A percentile compares a stretch with the other conserved stretches of the same genome.
Conservation (phyloP, 2,329 filamentous ascomycete species). For the Ophiosphaerella narmari region DNA sequence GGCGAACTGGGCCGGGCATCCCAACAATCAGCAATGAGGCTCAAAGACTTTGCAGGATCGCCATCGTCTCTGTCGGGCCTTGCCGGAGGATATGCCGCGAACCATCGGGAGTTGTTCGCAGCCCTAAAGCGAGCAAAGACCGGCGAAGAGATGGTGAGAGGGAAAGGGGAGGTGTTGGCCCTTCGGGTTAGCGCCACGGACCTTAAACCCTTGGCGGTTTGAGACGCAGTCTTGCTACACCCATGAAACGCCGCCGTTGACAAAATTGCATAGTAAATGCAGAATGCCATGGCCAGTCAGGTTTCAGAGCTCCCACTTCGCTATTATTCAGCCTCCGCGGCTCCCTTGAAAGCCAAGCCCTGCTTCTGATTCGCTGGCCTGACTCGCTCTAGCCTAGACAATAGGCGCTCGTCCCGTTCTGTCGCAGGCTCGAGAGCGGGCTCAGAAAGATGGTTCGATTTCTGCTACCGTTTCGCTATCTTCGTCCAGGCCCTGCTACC, state of each 20-base stretch:
- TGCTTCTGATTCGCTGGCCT: conserved; percentile 30
- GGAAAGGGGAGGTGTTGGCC: conserved; percentile 4
- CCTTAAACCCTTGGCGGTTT: conserved; percentile 26
- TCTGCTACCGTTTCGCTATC: conserved; percentile 37
- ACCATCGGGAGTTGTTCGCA: background rate
- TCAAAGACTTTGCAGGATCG: no score
- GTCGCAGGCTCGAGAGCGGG: conserved; percentile 38
- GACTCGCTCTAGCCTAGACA: conserved; percentile 30
- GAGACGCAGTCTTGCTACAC: conserved; percentile 26
- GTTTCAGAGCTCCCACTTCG: conserved; percentile 34
- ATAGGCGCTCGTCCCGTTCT: conserved; percentile 34
- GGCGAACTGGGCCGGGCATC: no score
- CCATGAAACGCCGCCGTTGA: conserved; percentile 33
- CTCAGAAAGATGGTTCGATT: conserved; percentile 41
- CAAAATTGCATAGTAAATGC: conserved; percentile 24
- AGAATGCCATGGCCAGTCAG: conserved; percentile 26
- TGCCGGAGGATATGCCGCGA: background rate
- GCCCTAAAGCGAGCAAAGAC: conserved; percentile 1
- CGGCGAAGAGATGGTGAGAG: conserved; percentile 4
- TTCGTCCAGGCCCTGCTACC: conserved; percentile 30
- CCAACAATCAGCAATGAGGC: no score
- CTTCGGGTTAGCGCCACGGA: conserved; percentile 20
- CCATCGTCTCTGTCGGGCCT: background rate
- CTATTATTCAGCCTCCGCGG: conserved; percentile 10
- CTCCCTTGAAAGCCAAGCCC: conserved; percentile 13